These are phyloP conservation scores for Sutorius eximius DNA, from an alignment of 1,284 basidiomycete species.

Conservation along the genomic window DNA sequence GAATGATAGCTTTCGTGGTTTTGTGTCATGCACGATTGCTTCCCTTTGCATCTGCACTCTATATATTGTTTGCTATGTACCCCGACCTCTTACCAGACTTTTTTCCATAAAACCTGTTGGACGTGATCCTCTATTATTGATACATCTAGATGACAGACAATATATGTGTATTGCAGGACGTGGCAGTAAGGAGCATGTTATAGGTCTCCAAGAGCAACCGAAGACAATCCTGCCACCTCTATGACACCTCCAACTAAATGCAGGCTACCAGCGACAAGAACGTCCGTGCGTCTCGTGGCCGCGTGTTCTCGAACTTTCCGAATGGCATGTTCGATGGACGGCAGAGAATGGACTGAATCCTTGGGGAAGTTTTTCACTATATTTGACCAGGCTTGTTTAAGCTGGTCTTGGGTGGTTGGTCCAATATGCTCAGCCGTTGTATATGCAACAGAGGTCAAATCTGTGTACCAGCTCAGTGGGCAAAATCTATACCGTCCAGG, in stretches of 20 bases:
- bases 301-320: constrained; percentile 51
- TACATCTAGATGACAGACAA: constrained; percentile 3
- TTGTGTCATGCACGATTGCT: background rate
- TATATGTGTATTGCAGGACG: constrained; percentile 5
- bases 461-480: constrained; percentile 39
- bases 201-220: constrained; percentile 49
- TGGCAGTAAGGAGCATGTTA: background rate
- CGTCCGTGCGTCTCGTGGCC: constrained; percentile 44
- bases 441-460: constrained; percentile 71
- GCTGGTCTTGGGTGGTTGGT: constrained; percentile 75
- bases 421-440: constrained; percentile 62
- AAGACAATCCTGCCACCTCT: constrained; percentile 80
- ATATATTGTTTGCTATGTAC: background rate
- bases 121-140: constrained; percentile 21
- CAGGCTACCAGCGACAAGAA: constrained; percentile 90
- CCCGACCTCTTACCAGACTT: background rate
- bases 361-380: constrained; percentile 62
- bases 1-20: background rate
- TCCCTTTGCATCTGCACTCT: background rate
- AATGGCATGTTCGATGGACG: constrained; percentile 89
- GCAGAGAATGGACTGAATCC: constrained; percentile 72
- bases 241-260: constrained; percentile 95
- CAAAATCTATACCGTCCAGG: constrained; percentile 1
- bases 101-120: constrained; percentile 31
- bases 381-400: constrained; percentile 72